Conservation (phyloP, 73 alveolate species). For the Stentor coeruleus region DNA sequence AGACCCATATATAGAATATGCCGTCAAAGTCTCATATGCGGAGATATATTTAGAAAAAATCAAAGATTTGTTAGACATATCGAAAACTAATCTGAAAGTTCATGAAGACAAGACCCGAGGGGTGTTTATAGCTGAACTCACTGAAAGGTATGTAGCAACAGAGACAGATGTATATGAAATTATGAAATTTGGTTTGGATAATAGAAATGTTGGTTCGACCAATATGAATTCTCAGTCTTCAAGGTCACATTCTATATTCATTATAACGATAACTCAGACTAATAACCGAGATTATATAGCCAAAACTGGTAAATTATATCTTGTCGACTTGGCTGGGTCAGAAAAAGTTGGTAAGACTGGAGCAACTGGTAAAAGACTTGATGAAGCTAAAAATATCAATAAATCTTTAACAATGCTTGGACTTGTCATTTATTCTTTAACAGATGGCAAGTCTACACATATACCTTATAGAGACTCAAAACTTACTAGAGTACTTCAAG, state of each 20-base stretch:
- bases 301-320: conserved; percentile 66
- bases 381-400: conserved; percentile 62
- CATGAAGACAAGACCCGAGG: conserved; percentile 68
- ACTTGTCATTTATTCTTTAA: conserved; percentile 50
- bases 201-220: conserved; percentile 53
- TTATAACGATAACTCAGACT: conserved; percentile 60
- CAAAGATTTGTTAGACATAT: conserved; percentile 57
- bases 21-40: conserved; percentile 69
- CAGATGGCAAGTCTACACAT: conserved; percentile 59
- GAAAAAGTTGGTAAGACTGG: conserved; percentile 87
- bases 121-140: conserved; percentile 64
- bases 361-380: conserved; percentile 62
- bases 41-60: conserved; percentile 78
- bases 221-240: conserved; percentile 74
- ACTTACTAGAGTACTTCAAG: conserved; percentile 87
- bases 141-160: conserved; percentile 53
- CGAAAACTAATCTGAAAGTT: conserved; percentile 58
- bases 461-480: conserved; percentile 84
- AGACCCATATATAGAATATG: conserved; percentile 61
- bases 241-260: conserved; percentile 69
- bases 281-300: conserved; percentile 53
- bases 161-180: conserved; percentile 58
- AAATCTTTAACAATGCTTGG: conserved; percentile 49
- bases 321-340: conserved; percentile 85
- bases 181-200: conserved; percentile 64